Evolutionary conservation across 78 protist genomes (phyloP).

Genomic region (Emiliania huxleyi): DNA sequence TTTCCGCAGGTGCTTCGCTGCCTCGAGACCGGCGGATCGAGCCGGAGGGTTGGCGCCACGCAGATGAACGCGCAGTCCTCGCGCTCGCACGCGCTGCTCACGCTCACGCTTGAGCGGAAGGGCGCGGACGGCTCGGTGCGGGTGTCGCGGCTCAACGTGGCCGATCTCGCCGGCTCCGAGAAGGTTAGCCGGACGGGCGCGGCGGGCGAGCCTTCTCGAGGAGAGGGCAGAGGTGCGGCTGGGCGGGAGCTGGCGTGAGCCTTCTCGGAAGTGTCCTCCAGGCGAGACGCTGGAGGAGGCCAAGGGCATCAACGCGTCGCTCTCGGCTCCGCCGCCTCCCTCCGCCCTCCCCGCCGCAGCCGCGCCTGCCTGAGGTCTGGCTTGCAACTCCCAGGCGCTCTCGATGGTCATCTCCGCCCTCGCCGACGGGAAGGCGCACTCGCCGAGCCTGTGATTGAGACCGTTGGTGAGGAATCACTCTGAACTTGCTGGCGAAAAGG

Average conservation of each 20-base stretch:
- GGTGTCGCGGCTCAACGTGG: conserved; percentile 44
- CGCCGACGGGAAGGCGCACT: no score
- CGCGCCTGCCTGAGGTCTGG: no score
- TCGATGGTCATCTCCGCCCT: conserved; percentile 70
- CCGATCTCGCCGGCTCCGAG: conserved; percentile 77
- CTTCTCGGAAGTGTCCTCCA: no score
- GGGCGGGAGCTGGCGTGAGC: no score
- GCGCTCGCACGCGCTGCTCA: conserved; percentile 86
- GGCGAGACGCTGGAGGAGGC: conserved; percentile 61
- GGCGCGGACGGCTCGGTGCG: background rate
- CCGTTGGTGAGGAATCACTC: no score
- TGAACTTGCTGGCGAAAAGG: background rate
- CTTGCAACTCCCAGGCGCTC: no score
- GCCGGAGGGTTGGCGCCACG: conserved; percentile 83
- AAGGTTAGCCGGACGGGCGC: conserved; percentile 57
- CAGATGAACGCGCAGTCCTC: conserved; percentile 80
- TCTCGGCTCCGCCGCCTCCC: conserved; percentile 37
- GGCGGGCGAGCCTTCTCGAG: no score
- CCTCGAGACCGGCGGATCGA: no score
- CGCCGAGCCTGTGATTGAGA: no score
- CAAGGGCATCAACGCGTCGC: conserved; percentile 62
- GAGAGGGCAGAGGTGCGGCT: no score
- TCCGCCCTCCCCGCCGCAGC: no score
- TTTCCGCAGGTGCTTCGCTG: no score
- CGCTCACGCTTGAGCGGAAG: conserved; percentile 47